A percentile compares a stretch with the other conserved stretches of the same genome.
phyloP scores from a whole-genome alignment of 2,329 filamentous ascomycete genomes.

The Colletotrichum cereale region DNA sequence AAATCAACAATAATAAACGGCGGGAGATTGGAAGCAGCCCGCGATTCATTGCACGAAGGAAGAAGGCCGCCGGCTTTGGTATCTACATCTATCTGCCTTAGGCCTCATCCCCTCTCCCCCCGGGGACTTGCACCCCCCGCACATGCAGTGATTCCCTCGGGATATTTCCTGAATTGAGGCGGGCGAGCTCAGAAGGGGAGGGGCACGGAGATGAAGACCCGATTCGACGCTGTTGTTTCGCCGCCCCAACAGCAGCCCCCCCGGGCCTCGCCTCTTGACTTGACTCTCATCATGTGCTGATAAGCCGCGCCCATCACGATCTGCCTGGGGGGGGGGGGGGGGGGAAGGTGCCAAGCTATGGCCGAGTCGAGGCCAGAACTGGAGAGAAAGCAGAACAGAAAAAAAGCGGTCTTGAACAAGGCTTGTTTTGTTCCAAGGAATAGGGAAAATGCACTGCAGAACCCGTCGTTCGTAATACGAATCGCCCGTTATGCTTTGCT shows the following conservation, averaged over 20 bases:
- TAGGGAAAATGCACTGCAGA: slow-evolving; percentile 4
- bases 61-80: neutral
- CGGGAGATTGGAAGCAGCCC: neutral
- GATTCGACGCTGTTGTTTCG: slow-evolving; percentile 27
- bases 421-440: neutral
- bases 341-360: neutral
- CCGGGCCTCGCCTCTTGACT: slow-evolving; percentile 3
- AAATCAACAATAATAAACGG: neutral
- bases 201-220: slow-evolving; percentile 26
- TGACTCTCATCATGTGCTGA: slow-evolving; percentile 2
- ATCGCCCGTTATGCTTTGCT: neutral
- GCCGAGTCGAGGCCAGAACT: slow-evolving; percentile 2
- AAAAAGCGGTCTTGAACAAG: neutral
- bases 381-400: neutral
- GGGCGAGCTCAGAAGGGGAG: slow-evolving; percentile 26
- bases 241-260: neutral
- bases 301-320: slow-evolving; percentile 20
- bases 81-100: neutral
- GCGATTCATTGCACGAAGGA: neutral
- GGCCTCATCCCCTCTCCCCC: neutral
- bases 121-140: neutral
- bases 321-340: neutral
- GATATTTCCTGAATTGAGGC: slow-evolving; percentile 18
- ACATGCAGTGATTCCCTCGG: slow-evolving; percentile 6
- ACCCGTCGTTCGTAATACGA: slow-evolving; percentile 20